Base-by-base conservation (phyloP, 345 rosid genomes). In the Barbarea vulgaris region DNA sequence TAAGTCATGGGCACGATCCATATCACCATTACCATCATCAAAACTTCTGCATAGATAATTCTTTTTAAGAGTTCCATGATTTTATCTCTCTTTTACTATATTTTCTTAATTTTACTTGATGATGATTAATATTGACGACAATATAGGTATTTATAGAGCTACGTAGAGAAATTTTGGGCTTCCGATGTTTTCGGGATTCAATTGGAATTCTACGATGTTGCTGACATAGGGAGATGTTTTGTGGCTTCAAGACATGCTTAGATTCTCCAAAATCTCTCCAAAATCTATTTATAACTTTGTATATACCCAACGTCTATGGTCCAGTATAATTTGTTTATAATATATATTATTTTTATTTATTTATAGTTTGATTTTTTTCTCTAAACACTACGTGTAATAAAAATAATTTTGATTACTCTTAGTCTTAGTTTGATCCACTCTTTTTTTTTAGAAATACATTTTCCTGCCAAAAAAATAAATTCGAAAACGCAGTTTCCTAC, bases 171-270 rank as follows among this genome's bases (percentile, higher is more conserved):
- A 39, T 24, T 51, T 5, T 50, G 34, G 34, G 30, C 60, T 59
- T 6, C 71, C 37, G 85, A 86, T 66, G 91, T 88, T 55, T 85
- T 78, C n/a, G 95, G 90, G 44, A 84, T 90, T 2, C 88, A 84
- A 79, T 72, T 90, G 78, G 91, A 89, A 74, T 90, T 90, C 64
- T 83, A 86, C 21, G 87, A 86, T 74, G 81, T 83, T 73, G 93
- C 96, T 47, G 81, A 75, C 80, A 79, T 80, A 82, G 82, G 91
- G 87, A 31, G 84, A 87, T 80, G 86, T 87, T 27, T 79, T 88
- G 79, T 87, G 94, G 93, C 82, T 90, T 19, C 58, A 87, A 31
- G 83, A 83, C 81, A 84, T 88, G 25, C 4, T 5, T 42, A 17
- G 25, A 25, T 4, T 19, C 44, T 21, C 28, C 11, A 13, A 18